A percentile compares a stretch with the other conserved stretches of the same genome.
These are phyloP conservation scores for Nakazawaea anatomiae DNA, from an alignment of 805 yeast species.

Conservation along the genomic window DNA sequence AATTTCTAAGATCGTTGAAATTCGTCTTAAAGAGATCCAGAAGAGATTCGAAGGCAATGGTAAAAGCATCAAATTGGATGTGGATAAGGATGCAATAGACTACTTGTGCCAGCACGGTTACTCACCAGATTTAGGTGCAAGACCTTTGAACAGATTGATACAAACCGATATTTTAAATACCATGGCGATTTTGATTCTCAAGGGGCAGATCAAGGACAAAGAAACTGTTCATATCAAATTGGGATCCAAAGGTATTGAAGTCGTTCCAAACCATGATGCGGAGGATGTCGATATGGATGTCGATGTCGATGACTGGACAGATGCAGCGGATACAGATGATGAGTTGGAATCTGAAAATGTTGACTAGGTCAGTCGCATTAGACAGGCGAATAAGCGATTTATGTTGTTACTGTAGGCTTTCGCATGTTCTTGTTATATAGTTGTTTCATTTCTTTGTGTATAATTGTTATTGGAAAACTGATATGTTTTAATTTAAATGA, in stretches of 20 bases:
- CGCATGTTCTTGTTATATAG: too few species aligned
- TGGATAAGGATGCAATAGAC: constrained; percentile 73
- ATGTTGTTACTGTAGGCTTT: too few species aligned
- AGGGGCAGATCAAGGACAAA: constrained; percentile 83
- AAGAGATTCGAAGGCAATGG: constrained; percentile 80
- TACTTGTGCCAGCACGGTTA: constrained; percentile 84
- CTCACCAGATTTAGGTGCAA: constrained; percentile 91
- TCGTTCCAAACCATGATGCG: constrained; percentile 79
- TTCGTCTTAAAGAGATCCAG: constrained; percentile 81
- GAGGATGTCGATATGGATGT: constrained; percentile 46
- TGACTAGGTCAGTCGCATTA: not conserved
- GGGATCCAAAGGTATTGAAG: constrained; percentile 62
- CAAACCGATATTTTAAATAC: constrained; percentile 83
- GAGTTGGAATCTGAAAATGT: constrained; percentile 14
- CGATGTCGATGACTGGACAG: constrained; percentile 56
- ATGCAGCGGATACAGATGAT: constrained; percentile 57
- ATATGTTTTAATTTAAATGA: too few species aligned
- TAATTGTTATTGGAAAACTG: too few species aligned
- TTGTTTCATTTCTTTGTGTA: too few species aligned
- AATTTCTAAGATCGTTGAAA: constrained; percentile 83
- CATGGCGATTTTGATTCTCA: constrained; percentile 82
- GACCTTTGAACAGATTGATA: constrained; percentile 90
- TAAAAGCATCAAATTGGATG: constrained; percentile 64
- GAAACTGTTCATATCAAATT: constrained; percentile 68
- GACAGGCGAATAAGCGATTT: too few species aligned